Base-by-base conservation (phyloP, 805 yeast genomes). In the Barnettozyma vustinii region DNA sequence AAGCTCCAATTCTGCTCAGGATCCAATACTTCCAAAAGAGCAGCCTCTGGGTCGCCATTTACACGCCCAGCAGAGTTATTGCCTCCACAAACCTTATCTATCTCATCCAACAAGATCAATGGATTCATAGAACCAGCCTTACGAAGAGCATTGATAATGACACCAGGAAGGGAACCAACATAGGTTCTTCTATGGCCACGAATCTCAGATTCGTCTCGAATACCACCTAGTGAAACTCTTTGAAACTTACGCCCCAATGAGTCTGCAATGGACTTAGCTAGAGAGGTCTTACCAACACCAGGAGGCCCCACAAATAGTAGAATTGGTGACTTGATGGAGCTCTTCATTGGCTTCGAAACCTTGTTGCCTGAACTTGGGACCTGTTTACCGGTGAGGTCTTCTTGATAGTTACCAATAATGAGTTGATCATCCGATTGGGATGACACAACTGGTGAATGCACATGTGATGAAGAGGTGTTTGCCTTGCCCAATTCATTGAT, bases 91-190 rank as follows among this genome's bases (percentile, higher is more conserved):
- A 86, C 77, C 63, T 89, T 89, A 65, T 89, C 96, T 52, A 89
- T 82, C 63, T 89, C 96, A 66, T 89, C 96, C 44, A 89, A 69
- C 45, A 89, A 70, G 49, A 89, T 83, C 18, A 89, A 87, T 0
- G 96, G 96, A 57, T 87, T 87, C 84, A 84, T 83, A 1, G 83
- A 73, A 15, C 87, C 79, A 1, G 88, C 80, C 57, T 84, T 85
- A 43, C 95, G 75, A 37, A 89, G 66, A 0, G 91, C 87, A 66
- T 84, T 91, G 27, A 87, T 76, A 25, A 89, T 70, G 42, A 85
- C 70, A 9, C 97, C 97, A 0, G 96, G 96, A 87, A 87, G 84
- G 1, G 96, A 88, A 7, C 96, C 96, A 36, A 89, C 91, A 63
- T 89, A 89, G 0, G 96, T 89, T 60, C 96, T 75, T 64, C 96